Evolutionary conservation across 306 rosid genomes (phyloP).

Genomic region (Leucaena leucocephala): DNA sequence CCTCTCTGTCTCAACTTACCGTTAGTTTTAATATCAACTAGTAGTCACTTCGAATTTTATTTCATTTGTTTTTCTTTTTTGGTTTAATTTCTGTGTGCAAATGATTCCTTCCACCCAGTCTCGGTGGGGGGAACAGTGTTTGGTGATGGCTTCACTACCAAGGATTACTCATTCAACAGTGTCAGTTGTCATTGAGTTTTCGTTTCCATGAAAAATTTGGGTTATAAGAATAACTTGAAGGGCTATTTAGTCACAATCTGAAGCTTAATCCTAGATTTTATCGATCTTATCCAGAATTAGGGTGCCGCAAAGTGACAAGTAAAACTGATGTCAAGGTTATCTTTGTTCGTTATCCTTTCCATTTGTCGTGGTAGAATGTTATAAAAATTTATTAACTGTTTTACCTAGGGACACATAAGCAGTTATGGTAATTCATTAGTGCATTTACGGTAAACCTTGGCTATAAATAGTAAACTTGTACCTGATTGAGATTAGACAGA

Average conservation of each 20-base stretch:
- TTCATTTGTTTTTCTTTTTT: not conserved
- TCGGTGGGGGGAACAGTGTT: not conserved
- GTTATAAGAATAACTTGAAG: not conserved
- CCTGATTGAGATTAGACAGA: no score
- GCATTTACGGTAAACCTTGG: no score
- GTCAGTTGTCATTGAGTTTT: not conserved
- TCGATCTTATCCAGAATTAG: constrained; percentile 8
- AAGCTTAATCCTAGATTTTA: not conserved
- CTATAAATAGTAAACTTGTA: no score
- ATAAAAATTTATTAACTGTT: no score
- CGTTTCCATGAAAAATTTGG: not conserved
- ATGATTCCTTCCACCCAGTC: not conserved
- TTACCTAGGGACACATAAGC: no score
- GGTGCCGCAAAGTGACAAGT: not conserved
- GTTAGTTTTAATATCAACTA: not conserved
- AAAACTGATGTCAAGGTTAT: not conserved
- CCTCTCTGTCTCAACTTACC: not conserved
- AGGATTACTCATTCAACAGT: not conserved
- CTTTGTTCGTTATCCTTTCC: constrained; percentile 1
- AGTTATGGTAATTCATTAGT: no score
- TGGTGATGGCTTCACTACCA: not conserved
- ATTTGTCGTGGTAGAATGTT: not conserved
- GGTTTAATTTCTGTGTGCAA: not conserved
- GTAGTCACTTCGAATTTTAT: not conserved
- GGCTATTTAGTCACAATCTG: not conserved